A percentile compares a stretch with the other conserved stretches of the same genome.
These are phyloP conservation scores for Ogataea corticis DNA, from an alignment of 805 yeast genomes.

Conservation along the genomic window DNA sequence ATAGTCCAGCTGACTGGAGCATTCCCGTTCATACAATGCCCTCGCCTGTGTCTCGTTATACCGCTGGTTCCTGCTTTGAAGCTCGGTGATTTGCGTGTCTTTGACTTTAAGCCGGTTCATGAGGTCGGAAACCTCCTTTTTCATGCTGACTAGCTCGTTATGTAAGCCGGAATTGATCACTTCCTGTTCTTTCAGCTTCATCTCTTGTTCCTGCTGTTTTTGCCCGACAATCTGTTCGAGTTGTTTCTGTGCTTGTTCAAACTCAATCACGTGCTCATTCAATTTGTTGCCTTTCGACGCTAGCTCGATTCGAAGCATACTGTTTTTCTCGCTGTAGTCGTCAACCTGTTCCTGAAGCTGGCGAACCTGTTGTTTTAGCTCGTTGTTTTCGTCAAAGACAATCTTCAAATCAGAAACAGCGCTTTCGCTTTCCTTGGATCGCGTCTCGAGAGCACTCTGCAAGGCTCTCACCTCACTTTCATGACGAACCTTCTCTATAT, in stretches of 20 bases:
- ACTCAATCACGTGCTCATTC: slow-evolving; percentile 20
- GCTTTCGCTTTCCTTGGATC: slow-evolving; percentile 38
- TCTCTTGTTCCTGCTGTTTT: slow-evolving; percentile 4
- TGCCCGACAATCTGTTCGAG: slow-evolving; percentile 6
- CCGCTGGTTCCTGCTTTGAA: slow-evolving; percentile 5
- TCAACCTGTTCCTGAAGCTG: background rate
- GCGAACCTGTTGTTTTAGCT: slow-evolving; percentile 41
- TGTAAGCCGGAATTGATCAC: background rate
- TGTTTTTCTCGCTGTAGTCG: slow-evolving; percentile 6
- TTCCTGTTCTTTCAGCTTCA: slow-evolving; percentile 6
- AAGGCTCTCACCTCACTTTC: slow-evolving; percentile 9
- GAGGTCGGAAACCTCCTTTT: slow-evolving; percentile 26
- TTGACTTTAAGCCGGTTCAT: slow-evolving; percentile 14
- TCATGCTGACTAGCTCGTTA: slow-evolving; percentile 2
- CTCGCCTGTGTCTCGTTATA: slow-evolving; percentile 32
- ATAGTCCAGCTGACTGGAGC: slow-evolving; percentile 42
- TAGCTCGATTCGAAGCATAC: slow-evolving; percentile 6
- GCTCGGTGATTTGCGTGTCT: slow-evolving; percentile 14
- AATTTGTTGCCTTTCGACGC: slow-evolving; percentile 3
- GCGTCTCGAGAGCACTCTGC: slow-evolving; percentile 15
- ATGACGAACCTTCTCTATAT: slow-evolving; percentile 5
- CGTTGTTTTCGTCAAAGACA: slow-evolving; percentile 22
- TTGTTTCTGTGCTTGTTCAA: slow-evolving; percentile 11
- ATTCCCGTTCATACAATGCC: slow-evolving; percentile 33
- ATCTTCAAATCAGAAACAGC: slow-evolving; percentile 14